Evolutionary conservation across 1,284 basidiomycete species (phyloP).

Genomic region (Filobasidium uniguttulatum): DNA sequence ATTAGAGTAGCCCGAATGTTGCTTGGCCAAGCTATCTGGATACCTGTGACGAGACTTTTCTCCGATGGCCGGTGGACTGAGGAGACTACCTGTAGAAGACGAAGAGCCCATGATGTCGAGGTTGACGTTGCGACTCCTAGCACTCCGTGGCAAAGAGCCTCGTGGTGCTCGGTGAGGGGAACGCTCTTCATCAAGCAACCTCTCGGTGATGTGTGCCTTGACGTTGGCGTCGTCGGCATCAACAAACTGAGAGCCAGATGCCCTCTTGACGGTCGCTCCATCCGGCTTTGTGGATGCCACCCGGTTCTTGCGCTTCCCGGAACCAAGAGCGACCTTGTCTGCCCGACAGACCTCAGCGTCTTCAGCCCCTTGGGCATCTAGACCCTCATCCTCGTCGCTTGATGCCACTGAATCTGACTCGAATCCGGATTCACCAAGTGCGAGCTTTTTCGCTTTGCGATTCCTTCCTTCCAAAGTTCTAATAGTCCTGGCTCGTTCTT

Average conservation of each 20-base stretch:
- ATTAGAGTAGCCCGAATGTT: conserved; percentile 3
- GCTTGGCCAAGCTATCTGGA: conserved; percentile 7
- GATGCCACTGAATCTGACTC: conserved; percentile 7
- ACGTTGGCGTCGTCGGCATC: conserved; percentile 80
- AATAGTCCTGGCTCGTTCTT: conserved; percentile 74
- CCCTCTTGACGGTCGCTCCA: conserved; percentile 17
- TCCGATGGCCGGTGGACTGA: conserved; percentile 27
- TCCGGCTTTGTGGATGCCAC: conserved; percentile 6
- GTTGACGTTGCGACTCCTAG: conserved; percentile 20
- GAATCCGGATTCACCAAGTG: conserved; percentile 4
- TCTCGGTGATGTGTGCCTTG: conserved; percentile 47
- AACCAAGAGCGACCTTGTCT: conserved; percentile 24
- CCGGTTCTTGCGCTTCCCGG: conserved; percentile 7
- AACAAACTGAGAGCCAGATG: conserved; percentile 65
- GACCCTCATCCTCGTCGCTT: conserved; percentile 27
- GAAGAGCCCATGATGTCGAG: conserved; percentile 13
- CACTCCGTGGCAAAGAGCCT: conserved; percentile 17
- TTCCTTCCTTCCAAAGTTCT: conserved; percentile 62
- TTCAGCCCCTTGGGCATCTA: conserved; percentile 28
- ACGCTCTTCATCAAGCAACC: conserved; percentile 3
- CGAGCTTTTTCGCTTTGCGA: conserved; percentile 6
- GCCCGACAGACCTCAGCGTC: conserved; percentile 37
- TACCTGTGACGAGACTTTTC: conserved; percentile 25
- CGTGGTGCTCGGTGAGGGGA: conserved; percentile 8
- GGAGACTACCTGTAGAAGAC: background rate